These are phyloP conservation scores for Cinnamomum micranthum DNA, from an alignment of 164 flowering plant genomes.

Conservation along the genomic window DNA sequence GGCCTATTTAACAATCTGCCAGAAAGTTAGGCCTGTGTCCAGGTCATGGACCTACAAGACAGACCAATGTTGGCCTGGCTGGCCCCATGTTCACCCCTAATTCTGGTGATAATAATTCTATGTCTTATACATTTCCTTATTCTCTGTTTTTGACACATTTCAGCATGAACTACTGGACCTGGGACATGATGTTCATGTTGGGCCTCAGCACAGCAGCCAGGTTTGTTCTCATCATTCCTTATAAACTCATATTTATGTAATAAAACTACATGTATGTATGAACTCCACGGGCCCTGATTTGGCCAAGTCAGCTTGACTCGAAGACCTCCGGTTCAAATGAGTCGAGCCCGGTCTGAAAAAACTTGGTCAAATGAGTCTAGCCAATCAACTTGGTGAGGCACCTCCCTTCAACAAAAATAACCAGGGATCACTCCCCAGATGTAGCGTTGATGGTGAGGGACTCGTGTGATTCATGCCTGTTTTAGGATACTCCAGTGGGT, in stretches of 20 bases:
- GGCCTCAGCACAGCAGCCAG: slow-evolving; percentile 70
- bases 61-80: background rate
- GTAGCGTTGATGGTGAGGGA: too few species aligned
- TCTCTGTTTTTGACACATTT: background rate
- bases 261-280: background rate
- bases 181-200: slow-evolving; percentile 69
- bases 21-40: too few species aligned
- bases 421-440: too few species aligned
- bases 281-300: too few species aligned
- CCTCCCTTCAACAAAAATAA: too few species aligned
- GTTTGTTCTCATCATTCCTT: slow-evolving; percentile 14
- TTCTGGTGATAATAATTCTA: background rate
- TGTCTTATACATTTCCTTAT: slow-evolving; percentile 1
- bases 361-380: too few species aligned
- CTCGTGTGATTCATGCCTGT: too few species aligned
- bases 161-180: slow-evolving; percentile 71
- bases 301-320: background rate
- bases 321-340: background rate
- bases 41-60: too few species aligned
- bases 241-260: background rate
- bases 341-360: background rate
- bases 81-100: background rate
- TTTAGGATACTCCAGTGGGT: too few species aligned
- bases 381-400: too few species aligned
- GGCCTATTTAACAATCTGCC: too few species aligned